Percentiles rank a stretch among this genome's conserved stretches.
Conservation (phyloP, 768 basidiomycete species). For the Rhodotorula diobovata region DNA sequence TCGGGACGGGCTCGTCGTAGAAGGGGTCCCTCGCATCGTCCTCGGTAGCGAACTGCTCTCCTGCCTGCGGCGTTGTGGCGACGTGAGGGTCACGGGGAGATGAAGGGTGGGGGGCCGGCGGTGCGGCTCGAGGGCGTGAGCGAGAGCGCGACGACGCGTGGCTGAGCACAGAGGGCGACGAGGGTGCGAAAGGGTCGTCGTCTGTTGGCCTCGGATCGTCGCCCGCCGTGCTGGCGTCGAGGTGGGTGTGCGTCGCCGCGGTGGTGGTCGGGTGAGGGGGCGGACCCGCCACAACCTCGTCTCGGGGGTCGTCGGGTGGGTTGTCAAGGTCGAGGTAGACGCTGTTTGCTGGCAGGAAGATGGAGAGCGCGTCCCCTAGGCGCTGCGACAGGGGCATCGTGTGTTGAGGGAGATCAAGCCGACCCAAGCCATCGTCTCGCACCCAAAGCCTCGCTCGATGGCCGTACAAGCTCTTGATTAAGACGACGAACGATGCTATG, state of each 20-base stretch:
- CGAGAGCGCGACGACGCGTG: not conserved
- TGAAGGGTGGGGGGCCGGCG: not conserved
- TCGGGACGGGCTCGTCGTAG: not conserved
- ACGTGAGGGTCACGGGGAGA: not conserved
- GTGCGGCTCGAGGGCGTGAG: too few relatives aligned
- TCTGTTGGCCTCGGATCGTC: not conserved
- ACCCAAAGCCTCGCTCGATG: too few relatives aligned
- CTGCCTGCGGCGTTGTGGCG: not conserved
- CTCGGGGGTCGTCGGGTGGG: not conserved
- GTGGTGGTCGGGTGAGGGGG: not conserved
- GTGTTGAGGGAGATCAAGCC: not conserved
- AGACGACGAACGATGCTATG: not conserved
- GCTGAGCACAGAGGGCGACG: not conserved
- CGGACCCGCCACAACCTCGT: not conserved
- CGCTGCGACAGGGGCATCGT: constrained; percentile 9
- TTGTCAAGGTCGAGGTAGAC: constrained; percentile 26
- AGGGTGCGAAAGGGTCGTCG: constrained; percentile 9
- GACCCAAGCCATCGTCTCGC: not conserved
- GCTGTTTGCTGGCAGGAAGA: constrained; percentile 9
- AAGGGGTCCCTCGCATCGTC: not conserved
- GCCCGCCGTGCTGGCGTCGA: not conserved
- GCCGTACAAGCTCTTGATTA: too few relatives aligned
- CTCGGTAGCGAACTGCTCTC: not conserved
- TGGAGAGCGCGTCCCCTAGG: constrained; percentile 4
- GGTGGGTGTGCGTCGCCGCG: not conserved